Evolutionary conservation across 2,329 filamentous ascomycete species (phyloP), one percentile per base, ranked within the genome.

Genomic region (Talaromyces amestolkiae): DNA sequence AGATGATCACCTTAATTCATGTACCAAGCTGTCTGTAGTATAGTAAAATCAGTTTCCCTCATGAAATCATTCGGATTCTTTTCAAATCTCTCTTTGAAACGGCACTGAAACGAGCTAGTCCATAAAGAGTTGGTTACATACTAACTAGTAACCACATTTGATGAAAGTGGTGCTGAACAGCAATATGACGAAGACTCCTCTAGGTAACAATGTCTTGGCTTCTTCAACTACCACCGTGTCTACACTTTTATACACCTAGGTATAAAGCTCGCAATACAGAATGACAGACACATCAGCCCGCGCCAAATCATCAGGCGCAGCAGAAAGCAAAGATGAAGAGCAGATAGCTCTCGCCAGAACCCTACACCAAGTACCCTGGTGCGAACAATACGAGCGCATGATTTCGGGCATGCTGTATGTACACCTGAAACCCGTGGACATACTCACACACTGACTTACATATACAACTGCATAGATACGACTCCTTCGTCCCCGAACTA

Each of bases 401-500:
- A 71, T 72, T 19, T 72, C 71, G 4, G 71, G 70, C 33, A 71
- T 72, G 69, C 62, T 72, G 67, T 72, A 70, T 53, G 63, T 64
- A 15, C 24, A 19, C 27, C 27, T 22, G 9, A 41, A 11, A 4
- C 31, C 3, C 11, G 7, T 17, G 41, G 1, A n/a, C 17, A 2
- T 17, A 8, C 13, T 49, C 45, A 24, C 31, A 41, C n/a, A 43
- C 17, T 9, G 24, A 53, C 19, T 27, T 11, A 64, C 19, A 31
- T 1, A 4, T n/a, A 19, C 9, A 13, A 27, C 45, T 41, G 37
- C 5, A 51, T 45, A 86, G 84, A 41, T 87, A 88, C 75, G 76
- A 86, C 70, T 74, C 80, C 24, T 76, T 80, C 51, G 79, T 72
- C 0, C 82, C 83, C 0, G 79, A 84, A 59, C 78, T 89, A 35